phyloP scores from a whole-genome alignment of 352 stramenopile genomes.

The Phytophthora boehmeriae region DNA sequence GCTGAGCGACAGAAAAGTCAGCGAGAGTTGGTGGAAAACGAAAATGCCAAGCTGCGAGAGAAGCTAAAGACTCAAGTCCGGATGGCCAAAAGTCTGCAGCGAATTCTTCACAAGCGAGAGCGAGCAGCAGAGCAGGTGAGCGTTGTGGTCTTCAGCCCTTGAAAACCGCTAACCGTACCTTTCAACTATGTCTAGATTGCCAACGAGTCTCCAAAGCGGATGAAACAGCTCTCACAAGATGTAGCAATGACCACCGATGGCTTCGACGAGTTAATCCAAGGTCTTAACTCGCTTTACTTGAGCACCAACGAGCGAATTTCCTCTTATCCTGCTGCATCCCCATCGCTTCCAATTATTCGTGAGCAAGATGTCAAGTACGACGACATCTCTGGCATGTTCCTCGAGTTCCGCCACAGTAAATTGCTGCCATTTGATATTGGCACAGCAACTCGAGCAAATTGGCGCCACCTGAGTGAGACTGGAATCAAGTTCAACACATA shows the following conservation, averaged over 20 bases:
- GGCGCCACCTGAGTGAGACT: constrained; percentile 25
- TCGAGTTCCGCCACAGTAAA: constrained; percentile 36
- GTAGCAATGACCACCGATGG: neutral
- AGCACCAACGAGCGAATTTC: constrained; percentile 19
- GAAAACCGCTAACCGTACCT: neutral
- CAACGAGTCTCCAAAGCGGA: constrained; percentile 8
- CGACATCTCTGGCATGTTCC: constrained; percentile 29
- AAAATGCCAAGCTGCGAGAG: constrained; percentile 49
- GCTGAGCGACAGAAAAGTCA: constrained; percentile 43
- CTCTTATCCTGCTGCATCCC: constrained; percentile 6
- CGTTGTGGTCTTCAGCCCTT: neutral
- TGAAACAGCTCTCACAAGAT: constrained; percentile 2
- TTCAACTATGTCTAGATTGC: constrained; percentile 5
- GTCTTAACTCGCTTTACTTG: constrained; percentile 12
- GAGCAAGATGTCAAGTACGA: constrained; percentile 38
- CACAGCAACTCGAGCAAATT: constrained; percentile 19
- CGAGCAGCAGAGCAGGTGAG: constrained; percentile 33
- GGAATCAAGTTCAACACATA: constrained; percentile 35
- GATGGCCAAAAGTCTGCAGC: constrained; percentile 42
- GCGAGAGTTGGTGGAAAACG: constrained; percentile 31
- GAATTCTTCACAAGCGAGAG: constrained; percentile 39
- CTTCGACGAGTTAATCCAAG: constrained; percentile 17
- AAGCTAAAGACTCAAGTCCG: constrained; percentile 52
- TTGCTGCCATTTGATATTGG: constrained; percentile 32
- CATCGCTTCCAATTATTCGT: constrained; percentile 6